phyloP scores from a whole-genome alignment of 306 rosid genomes.

The Corylus avellana region DNA sequence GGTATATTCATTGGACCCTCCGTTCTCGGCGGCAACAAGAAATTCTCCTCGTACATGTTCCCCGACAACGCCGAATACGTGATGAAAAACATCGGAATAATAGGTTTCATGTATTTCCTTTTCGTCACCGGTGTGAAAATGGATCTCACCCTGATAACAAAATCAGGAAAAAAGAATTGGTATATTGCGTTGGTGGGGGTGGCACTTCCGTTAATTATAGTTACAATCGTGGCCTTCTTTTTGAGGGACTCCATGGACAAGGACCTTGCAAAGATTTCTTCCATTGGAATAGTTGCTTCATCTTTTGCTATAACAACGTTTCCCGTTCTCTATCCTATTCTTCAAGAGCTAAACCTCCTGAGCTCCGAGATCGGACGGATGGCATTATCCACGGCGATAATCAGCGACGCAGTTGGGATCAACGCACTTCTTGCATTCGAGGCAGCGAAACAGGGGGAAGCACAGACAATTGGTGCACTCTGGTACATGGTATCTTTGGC shows the following conservation, averaged over 20 bases:
- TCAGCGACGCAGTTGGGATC: slow-evolving; percentile 49
- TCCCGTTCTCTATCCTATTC: slow-evolving; percentile 43
- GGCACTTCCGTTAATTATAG: slow-evolving; percentile 27
- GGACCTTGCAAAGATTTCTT: slow-evolving; percentile 40
- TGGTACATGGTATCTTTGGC: slow-evolving; percentile 50
- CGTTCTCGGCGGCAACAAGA: slow-evolving; percentile 45
- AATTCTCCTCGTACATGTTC: slow-evolving; percentile 21
- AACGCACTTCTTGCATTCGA: slow-evolving; percentile 35
- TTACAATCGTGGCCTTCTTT: slow-evolving; percentile 25
- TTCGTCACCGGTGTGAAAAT: slow-evolving; percentile 69
- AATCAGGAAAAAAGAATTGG: slow-evolving; percentile 45
- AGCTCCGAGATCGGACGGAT: slow-evolving; percentile 67
- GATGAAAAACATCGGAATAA: slow-evolving; percentile 46
- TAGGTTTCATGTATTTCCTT: slow-evolving; percentile 66
- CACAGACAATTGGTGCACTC: not conserved
- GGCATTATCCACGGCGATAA: slow-evolving; percentile 45
- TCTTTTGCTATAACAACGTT: slow-evolving; percentile 52
- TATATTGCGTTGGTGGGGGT: slow-evolving; percentile 41
- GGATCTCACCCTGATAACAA: slow-evolving; percentile 41
- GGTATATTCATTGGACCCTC: slow-evolving; percentile 84
- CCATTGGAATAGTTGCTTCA: slow-evolving; percentile 48
- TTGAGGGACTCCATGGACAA: slow-evolving; percentile 56
- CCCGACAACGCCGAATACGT: slow-evolving; percentile 34
- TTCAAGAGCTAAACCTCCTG: slow-evolving; percentile 68
- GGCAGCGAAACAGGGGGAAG: slow-evolving; percentile 50